Conservation (phyloP, 2,329 filamentous ascomycete genomes). For the Amauroascus verrucosus region DNA sequence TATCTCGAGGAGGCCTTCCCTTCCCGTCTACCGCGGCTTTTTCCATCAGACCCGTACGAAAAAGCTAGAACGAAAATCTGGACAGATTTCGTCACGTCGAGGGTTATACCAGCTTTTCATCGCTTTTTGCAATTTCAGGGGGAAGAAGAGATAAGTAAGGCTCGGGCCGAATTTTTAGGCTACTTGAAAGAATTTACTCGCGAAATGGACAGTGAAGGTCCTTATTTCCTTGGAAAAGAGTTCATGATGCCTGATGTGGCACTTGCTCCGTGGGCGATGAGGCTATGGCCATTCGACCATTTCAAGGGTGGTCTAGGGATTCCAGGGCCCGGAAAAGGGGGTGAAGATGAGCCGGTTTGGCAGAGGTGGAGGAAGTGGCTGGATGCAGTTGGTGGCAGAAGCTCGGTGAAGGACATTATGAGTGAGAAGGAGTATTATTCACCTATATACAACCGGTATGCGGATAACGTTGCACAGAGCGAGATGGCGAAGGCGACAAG, state of each 20-base stretch:
- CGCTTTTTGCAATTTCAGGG: conserved; percentile 44
- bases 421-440: conserved; percentile 59
- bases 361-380: conserved; percentile 55
- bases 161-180: conserved; percentile 48
- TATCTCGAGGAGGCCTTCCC: conserved; percentile 64
- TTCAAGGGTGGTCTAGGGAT: conserved; percentile 55
- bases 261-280: conserved; percentile 61
- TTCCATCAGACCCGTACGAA: conserved; percentile 54
- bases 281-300: conserved; percentile 64
- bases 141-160: conserved; percentile 32
- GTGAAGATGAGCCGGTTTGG: conserved; percentile 51
- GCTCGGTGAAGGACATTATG: conserved; percentile 57
- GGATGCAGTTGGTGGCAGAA: conserved; percentile 47
- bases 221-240: conserved; percentile 56
- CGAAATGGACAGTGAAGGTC: conserved; percentile 52
- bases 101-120: conserved; percentile 61
- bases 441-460: conserved; percentile 57
- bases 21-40: conserved; percentile 41
- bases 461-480: conserved; percentile 48
- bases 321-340: conserved; percentile 39
- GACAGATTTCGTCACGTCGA: conserved; percentile 59
- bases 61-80: conserved; percentile 58
- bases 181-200: conserved; percentile 51
- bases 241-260: conserved; percentile 61
- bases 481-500: conserved; percentile 54